Conservation (phyloP, 2,329 filamentous ascomycete species). For the Aquanectria penicillioides region DNA sequence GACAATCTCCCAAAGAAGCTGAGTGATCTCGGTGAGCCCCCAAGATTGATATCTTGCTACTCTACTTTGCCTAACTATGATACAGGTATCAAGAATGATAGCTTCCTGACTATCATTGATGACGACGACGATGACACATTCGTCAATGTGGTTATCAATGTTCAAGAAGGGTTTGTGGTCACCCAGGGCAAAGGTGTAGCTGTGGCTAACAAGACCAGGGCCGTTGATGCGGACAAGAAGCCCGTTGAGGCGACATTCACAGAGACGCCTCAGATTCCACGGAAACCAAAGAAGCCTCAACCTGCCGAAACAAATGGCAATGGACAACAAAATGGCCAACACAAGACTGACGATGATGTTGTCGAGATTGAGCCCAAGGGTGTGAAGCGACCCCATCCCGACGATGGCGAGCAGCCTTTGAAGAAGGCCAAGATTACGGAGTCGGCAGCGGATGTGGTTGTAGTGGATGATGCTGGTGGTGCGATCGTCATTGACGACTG, state of each 20-base stretch:
- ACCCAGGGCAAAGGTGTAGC: background rate
- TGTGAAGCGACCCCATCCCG: constrained; percentile 58
- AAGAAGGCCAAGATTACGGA: constrained; percentile 61
- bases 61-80: constrained; percentile 25
- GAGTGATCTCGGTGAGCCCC: constrained; percentile 72
- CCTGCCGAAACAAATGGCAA: constrained; percentile 52
- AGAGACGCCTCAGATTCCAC: constrained; percentile 61
- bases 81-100: constrained; percentile 73
- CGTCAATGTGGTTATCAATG: constrained; percentile 81
- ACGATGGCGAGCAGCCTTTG: constrained; percentile 52
- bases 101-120: constrained; percentile 86
- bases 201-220: constrained; percentile 50
- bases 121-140: constrained; percentile 79
- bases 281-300: constrained; percentile 58
- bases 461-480: constrained; percentile 66
- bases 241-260: constrained; percentile 61
- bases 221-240: constrained; percentile 57
- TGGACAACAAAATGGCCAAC: constrained; percentile 53
- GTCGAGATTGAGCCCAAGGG: constrained; percentile 43
- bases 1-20: constrained; percentile 87
- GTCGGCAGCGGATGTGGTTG: constrained; percentile 53
- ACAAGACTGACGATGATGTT: constrained; percentile 47
- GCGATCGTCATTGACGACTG: constrained; percentile 74
- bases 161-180: constrained; percentile 68
- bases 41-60: background rate